A percentile compares a stretch with the other conserved stretches of the same genome.
phyloP scores from a whole-genome alignment of 2,329 filamentous ascomycete species.

The Trichoderma pleuroti region DNA sequence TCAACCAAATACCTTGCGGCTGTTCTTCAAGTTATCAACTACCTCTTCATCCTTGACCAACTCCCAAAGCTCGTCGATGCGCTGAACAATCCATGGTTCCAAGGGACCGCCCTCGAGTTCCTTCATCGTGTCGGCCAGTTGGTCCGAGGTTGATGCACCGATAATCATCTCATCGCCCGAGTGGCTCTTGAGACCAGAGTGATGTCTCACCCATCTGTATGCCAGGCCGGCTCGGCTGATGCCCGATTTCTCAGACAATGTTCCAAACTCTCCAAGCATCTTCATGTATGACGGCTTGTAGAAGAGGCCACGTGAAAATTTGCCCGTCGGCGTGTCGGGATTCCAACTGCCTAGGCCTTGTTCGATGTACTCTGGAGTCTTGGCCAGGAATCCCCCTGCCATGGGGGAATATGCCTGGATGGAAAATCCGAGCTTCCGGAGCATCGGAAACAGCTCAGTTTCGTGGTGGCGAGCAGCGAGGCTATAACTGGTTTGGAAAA shows the following conservation, averaged over 20 bases:
- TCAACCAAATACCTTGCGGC: background rate
- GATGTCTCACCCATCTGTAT: conserved; percentile 58
- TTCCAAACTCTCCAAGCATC: conserved; percentile 44
- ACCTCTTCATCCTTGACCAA: conserved; percentile 41
- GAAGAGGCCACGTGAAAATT: conserved; percentile 21
- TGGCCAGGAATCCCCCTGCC: conserved; percentile 58
- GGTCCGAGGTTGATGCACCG: conserved; percentile 35
- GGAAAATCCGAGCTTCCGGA: conserved; percentile 41
- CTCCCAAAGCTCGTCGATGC: conserved; percentile 60
- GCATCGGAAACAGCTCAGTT: conserved; percentile 38
- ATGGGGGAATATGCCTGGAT: conserved; percentile 50
- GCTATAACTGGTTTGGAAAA: conserved; percentile 46
- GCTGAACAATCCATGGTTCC: conserved; percentile 59
- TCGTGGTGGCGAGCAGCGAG: conserved; percentile 38
- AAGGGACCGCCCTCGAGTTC: conserved; percentile 50
- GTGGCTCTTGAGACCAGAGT: conserved; percentile 42
- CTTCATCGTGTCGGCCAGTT: conserved; percentile 36
- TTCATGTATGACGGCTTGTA: conserved; percentile 44
- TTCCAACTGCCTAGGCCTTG: conserved; percentile 47
- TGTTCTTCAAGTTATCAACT: conserved; percentile 12
- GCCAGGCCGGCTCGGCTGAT: conserved; percentile 55
- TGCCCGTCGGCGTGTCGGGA: conserved; percentile 52
- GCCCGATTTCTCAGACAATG: conserved; percentile 48
- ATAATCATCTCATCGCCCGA: conserved; percentile 38
- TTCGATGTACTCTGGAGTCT: conserved; percentile 33